Base-by-base conservation (phyloP, 2,329 filamentous ascomycete genomes). In the Fusarium metavorans region DNA sequence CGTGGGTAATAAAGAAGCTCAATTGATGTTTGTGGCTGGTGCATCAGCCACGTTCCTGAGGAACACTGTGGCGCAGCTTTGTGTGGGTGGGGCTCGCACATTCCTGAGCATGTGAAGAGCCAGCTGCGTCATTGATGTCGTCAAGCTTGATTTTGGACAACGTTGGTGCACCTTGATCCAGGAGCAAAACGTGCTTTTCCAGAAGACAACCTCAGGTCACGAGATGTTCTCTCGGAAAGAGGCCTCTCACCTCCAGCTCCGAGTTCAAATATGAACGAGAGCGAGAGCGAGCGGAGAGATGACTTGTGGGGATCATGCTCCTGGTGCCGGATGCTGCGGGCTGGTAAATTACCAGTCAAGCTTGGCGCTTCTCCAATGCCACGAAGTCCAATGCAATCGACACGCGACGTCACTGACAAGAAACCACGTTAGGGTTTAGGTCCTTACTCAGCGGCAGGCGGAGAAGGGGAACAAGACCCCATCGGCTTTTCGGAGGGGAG, bases 51-150 rank as follows among this genome's bases (percentile, higher is more conserved):
- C 57, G 6, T 23, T 41, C 27, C 54, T 56, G 41, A 32, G 25
- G 14, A 18, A 35, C 25, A 60, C 11, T 13, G 66, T 71, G 68
- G 63, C 59, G 50, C 64, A 68, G 60, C 5, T n/a, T 50, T 35
- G 20, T 48, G 39, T 68, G 59, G 60, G 74, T 64, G 72, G 74
- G 67, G 66, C 34, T 10, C n/a, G 23, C 59, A 41, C 64, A 56
- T 65, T 57, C 56, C 45, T 52, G 54, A 78, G 70, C 76, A 78
- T 78, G 76, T 78, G 76, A 78, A 78, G 62, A 62, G 37, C 39
- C 27, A 48, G 50, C 37, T 78, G 73, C 76, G 76, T 78, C 76
- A 78, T 78, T 66, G 76, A 70, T 69, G 41, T 34, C 20, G 34
- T 52, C 54, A 65, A 73, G 43, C 45, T 32, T 34, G 45, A 27